These are phyloP conservation scores for Exobasidium rhododendri DNA, from an alignment of 1,284 basidiomycete genomes.

Conservation along the genomic window DNA sequence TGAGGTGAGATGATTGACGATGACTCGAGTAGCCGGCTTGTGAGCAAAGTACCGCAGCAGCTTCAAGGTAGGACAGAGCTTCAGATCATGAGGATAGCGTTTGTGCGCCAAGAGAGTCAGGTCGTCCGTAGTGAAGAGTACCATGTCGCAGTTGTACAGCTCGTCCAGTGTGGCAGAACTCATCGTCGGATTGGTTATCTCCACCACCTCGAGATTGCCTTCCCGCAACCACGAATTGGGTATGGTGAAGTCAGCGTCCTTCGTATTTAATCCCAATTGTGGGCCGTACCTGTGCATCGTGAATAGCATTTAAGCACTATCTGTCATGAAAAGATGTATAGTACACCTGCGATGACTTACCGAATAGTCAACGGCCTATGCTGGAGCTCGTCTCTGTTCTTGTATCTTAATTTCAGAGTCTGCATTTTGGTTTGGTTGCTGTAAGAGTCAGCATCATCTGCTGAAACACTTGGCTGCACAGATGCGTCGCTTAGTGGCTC, in stretches of 20 bases:
- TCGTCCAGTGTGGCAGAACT: not conserved
- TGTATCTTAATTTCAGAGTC: not conserved
- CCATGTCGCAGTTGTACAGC: constrained; percentile 6
- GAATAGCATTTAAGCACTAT: no score
- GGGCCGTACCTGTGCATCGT: no score
- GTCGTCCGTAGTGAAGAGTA: constrained; percentile 5
- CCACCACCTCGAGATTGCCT: constrained; percentile 4
- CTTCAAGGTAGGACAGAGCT: not conserved
- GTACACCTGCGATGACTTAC: constrained; percentile 3
- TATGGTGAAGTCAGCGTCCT: not conserved
- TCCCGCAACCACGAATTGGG: not conserved
- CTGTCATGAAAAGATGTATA: no score
- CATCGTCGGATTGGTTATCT: not conserved
- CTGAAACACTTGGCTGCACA: not conserved
- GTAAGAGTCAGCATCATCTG: not conserved
- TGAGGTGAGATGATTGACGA: constrained; percentile 6
- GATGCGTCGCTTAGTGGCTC: not conserved
- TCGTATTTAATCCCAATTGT: not conserved
- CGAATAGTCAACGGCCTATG: not conserved
- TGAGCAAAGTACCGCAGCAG: constrained; percentile 9
- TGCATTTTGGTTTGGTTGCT: not conserved
- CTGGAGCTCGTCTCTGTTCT: not conserved
- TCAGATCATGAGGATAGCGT: not conserved
- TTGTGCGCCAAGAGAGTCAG: not conserved
- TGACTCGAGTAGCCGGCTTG: constrained; percentile 1